Conservation (phyloP, 768 basidiomycete genomes). For the Agrocybe pediades region DNA sequence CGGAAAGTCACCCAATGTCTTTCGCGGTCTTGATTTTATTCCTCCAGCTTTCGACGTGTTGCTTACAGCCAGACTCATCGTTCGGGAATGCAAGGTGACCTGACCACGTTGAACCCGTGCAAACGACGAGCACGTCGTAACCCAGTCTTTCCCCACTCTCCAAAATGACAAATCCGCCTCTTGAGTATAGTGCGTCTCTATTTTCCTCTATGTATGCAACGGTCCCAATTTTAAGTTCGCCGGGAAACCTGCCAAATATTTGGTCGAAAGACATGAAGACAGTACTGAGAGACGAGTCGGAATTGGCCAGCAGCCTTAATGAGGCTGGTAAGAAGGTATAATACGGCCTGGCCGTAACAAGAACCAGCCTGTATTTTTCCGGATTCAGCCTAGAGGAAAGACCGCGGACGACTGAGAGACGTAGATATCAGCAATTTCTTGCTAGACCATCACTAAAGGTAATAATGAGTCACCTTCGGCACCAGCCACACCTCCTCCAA, state of each 20-base stretch:
- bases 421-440: not conserved
- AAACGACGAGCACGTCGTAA: slow-evolving; percentile 59
- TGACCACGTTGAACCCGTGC: slow-evolving; percentile 56
- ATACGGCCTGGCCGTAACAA: slow-evolving; percentile 55
- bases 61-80: slow-evolving; percentile 13
- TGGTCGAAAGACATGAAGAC: slow-evolving; percentile 56
- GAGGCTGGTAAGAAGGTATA: slow-evolving; percentile 48
- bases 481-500: slow-evolving; percentile 22
- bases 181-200: slow-evolving; percentile 19
- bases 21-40: slow-evolving; percentile 32
- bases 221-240: slow-evolving; percentile 41
- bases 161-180: slow-evolving; percentile 51
- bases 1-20: too few relatives aligned
- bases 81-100: slow-evolving; percentile 48
- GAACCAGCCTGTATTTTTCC: slow-evolving; percentile 48
- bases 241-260: slow-evolving; percentile 51
- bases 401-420: slow-evolving; percentile 34
- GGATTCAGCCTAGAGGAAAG: slow-evolving; percentile 54
- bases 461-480: slow-evolving; percentile 15
- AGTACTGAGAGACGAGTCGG: slow-evolving; percentile 41
- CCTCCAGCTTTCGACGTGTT: slow-evolving; percentile 19
- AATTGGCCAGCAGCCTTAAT: slow-evolving; percentile 52
- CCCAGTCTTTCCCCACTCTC: slow-evolving; percentile 45
- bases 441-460: not conserved
- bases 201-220: slow-evolving; percentile 34